A percentile compares a stretch with the other conserved stretches of the same genome.
These are phyloP conservation scores for Bassia scoparia DNA, from an alignment of 148 eudicot genomes.

Conservation along the genomic window DNA sequence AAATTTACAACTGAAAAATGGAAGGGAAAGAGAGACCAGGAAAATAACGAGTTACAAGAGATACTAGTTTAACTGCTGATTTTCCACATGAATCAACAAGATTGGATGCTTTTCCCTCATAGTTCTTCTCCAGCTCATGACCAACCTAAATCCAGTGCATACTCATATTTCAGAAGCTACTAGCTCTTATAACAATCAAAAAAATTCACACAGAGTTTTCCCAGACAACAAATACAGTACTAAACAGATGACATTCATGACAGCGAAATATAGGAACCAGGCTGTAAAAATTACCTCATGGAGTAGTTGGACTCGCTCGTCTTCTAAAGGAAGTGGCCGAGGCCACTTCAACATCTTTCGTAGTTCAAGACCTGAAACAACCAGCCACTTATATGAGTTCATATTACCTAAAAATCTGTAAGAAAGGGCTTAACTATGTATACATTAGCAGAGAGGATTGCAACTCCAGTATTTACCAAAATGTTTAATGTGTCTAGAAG, in stretches of 20 bases:
- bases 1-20: neutral
- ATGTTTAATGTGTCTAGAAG: neutral
- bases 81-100: conserved; percentile 70
- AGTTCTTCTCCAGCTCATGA: conserved; percentile 61
- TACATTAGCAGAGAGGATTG: too few species aligned
- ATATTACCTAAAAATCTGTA: neutral
- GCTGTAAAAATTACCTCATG: conserved; percentile 50
- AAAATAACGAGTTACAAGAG: conserved; percentile 60
- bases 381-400: conserved; percentile 1
- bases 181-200: neutral
- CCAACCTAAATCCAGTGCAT: conserved; percentile 53
- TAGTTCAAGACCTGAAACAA: conserved; percentile 58
- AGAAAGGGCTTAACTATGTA: neutral
- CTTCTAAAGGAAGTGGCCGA: conserved; percentile 72
- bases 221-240: neutral
- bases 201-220: too few species aligned
- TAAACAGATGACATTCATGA: too few species aligned
- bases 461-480: neutral
- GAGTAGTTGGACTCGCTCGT: conserved; percentile 73
- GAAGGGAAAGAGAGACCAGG: conserved; percentile 44
- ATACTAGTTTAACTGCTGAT: conserved; percentile 72
- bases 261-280: neutral
- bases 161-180: neutral
- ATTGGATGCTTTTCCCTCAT: conserved; percentile 75
- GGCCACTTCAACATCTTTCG: conserved; percentile 73